Evolutionary conservation across 768 basidiomycete species (phyloP).

Genomic region (Sarcodon aspratus): DNA sequence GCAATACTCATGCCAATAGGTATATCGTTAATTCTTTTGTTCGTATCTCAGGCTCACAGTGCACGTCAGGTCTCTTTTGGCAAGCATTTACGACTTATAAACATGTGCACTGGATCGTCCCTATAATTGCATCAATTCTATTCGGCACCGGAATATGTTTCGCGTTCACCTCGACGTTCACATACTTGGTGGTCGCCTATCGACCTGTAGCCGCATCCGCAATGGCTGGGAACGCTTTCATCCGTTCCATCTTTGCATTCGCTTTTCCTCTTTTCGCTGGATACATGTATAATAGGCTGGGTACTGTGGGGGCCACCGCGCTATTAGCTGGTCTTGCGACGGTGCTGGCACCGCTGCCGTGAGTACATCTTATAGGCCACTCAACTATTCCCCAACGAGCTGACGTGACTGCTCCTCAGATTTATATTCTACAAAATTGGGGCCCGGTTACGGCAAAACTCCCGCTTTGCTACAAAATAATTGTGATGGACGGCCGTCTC

Average conservation of each 20-base stretch:
- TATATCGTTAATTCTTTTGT: slow-evolving; percentile 12
- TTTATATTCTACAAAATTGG: slow-evolving; percentile 39
- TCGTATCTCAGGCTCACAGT: not conserved
- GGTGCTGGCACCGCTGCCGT: slow-evolving; percentile 54
- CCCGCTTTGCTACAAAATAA: slow-evolving; percentile 26
- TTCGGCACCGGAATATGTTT: slow-evolving; percentile 44
- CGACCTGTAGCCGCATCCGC: slow-evolving; percentile 42
- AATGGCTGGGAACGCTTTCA: slow-evolving; percentile 46
- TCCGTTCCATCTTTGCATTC: slow-evolving; percentile 35
- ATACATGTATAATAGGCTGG: slow-evolving; percentile 40
- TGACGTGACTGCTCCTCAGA: slow-evolving; percentile 13
- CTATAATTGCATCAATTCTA: slow-evolving; percentile 26
- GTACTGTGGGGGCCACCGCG: slow-evolving; percentile 62
- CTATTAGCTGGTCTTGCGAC: slow-evolving; percentile 56
- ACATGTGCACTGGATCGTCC: slow-evolving; percentile 31
- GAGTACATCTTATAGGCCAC: slow-evolving; percentile 11
- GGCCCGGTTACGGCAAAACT: slow-evolving; percentile 28
- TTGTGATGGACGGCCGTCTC: too few species aligned
- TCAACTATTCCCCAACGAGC: not conserved
- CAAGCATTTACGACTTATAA: slow-evolving; percentile 39
- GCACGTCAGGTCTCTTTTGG: slow-evolving; percentile 28
- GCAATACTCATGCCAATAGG: slow-evolving; percentile 52
- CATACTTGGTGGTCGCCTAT: slow-evolving; percentile 36
- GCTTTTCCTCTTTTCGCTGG: slow-evolving; percentile 42
- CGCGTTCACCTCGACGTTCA: slow-evolving; percentile 57